phyloP scores from a whole-genome alignment of 176 grass and related monocot species.

The Musa schizocarpa region DNA sequence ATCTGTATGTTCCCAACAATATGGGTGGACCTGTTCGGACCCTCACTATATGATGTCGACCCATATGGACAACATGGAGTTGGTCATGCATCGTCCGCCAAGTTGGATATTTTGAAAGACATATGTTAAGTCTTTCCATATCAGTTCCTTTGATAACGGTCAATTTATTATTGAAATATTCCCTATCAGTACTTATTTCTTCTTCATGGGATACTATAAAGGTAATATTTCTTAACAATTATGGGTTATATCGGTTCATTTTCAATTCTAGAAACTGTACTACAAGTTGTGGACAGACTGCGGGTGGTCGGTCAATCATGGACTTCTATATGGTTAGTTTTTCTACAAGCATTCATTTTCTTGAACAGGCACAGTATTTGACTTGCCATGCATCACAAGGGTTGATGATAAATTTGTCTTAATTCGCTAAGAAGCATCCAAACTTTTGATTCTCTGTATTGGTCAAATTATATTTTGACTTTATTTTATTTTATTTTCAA shows the following conservation, averaged over 20 bases:
- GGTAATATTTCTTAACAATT: not conserved
- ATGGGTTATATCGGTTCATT: slow-evolving; percentile 93
- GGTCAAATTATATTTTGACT: not conserved
- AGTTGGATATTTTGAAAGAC: no score
- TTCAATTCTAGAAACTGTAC: slow-evolving; percentile 74
- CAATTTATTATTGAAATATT: no score
- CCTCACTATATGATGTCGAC: no score
- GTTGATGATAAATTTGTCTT: not conserved
- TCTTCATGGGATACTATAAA: no score
- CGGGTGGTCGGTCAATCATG: slow-evolving; percentile 70
- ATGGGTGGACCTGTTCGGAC: accelerated
- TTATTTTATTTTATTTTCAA: not conserved
- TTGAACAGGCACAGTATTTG: not conserved
- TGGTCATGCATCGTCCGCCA: no score
- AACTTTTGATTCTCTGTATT: not conserved
- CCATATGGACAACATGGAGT: no score
- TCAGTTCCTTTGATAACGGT: no score
- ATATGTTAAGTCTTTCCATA: no score
- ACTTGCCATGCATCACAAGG: not conserved
- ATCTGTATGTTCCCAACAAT: no score
- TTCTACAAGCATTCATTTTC: not conserved
- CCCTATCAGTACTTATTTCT: no score
- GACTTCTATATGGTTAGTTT: slow-evolving; percentile 73
- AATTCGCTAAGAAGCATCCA: not conserved
- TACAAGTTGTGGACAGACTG: slow-evolving; percentile 78